Percentiles rank a stretch among this genome's conserved stretches.
These are phyloP conservation scores for Nakaseomyces kungkrabaensis DNA, from an alignment of 1,139 yeast species.

Conservation along the genomic window DNA sequence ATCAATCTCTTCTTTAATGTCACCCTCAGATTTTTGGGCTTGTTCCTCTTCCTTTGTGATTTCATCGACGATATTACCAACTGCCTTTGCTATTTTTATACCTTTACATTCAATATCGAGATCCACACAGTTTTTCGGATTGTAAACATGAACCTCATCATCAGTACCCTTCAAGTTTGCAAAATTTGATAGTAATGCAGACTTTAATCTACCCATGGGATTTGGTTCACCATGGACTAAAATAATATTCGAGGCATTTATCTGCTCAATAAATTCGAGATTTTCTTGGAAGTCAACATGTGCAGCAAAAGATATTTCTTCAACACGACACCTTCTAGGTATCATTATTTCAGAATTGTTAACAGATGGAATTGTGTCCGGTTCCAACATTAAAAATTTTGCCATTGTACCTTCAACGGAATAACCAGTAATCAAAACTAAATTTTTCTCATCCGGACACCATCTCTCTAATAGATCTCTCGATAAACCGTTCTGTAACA, in stretches of 20 bases:
- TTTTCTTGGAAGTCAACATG: constrained; percentile 96
- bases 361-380: constrained; percentile 74
- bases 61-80: constrained; percentile 62
- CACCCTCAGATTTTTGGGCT: constrained; percentile 3
- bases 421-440: constrained; percentile 86
- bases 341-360: constrained; percentile 71
- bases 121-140: constrained; percentile 86
- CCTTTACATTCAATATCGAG: constrained; percentile 73
- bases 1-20: constrained; percentile 15
- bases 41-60: constrained; percentile 24
- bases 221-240: constrained; percentile 97
- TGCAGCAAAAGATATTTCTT: constrained; percentile 96
- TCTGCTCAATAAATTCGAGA: constrained; percentile 78
- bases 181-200: constrained; percentile 84
- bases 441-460: constrained; percentile 93
- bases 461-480: constrained; percentile 85
- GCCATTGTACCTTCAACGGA: constrained; percentile 99
- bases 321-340: constrained; percentile 82
- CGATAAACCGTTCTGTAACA: constrained; percentile 93
- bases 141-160: constrained; percentile 82
- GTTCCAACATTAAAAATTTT: constrained; percentile 76
- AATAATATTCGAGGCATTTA: constrained; percentile 73
- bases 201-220: constrained; percentile 94
- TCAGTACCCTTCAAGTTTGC: constrained; percentile 75
- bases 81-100: constrained; percentile 73